phyloP scores from a whole-genome alignment of 106 monocot species.

The Allium sativum region DNA sequence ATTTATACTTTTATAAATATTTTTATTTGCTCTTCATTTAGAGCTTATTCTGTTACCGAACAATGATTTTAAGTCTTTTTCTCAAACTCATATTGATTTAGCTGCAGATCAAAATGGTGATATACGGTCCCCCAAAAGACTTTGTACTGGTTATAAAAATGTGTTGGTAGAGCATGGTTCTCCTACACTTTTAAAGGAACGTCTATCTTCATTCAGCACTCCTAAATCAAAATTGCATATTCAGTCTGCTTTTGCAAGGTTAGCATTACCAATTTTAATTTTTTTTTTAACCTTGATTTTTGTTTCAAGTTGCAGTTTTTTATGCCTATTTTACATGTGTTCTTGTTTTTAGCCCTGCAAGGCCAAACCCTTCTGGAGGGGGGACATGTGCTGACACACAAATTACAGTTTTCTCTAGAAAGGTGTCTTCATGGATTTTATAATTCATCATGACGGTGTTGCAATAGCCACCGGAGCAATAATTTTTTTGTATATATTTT shows the following conservation, averaged over 20 bases:
- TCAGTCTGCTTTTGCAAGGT: conserved; percentile 97
- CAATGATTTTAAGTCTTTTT: no score
- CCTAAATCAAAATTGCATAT: conserved; percentile 58
- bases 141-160: conserved; percentile 39
- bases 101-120: conserved; percentile 47
- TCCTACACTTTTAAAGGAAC: conserved; percentile 65
- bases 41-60: no score
- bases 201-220: conserved; percentile 23
- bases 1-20: not conserved
- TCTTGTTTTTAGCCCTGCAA: conserved; percentile 52
- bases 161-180: conserved; percentile 44
- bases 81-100: not conserved
- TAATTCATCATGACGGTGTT: not conserved
- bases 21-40: no score
- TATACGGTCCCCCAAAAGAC: conserved; percentile 53
- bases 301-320: no score
- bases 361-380: conserved; percentile 62
- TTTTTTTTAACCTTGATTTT: not conserved
- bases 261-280: conserved; percentile 7
- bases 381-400: conserved; percentile 80
- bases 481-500: no score
- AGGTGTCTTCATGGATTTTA: conserved; percentile 26
- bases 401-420: conserved; percentile 66
- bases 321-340: not conserved
- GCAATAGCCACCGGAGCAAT: no score